Conservation (phyloP, 371 early-diverging fungal genomes). For the Amoeboaphelidium protococcarum region DNA sequence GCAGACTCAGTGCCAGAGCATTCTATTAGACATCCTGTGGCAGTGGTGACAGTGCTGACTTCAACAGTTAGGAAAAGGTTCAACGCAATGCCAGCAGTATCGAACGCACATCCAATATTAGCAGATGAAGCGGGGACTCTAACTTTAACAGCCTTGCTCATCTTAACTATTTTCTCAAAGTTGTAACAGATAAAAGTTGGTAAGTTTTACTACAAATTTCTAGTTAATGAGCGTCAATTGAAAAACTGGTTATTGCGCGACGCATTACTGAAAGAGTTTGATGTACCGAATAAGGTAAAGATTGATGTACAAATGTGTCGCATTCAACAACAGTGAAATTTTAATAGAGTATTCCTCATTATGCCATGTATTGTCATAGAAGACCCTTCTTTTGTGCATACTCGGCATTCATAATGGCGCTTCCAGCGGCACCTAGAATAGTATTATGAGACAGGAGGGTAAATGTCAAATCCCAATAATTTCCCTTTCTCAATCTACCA, state of each 20-base stretch:
- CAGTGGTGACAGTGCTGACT: constrained; percentile 13
- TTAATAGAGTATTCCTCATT: too few relatives aligned
- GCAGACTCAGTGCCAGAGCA: constrained; percentile 1
- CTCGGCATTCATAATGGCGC: constrained; percentile 85
- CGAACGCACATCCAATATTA: constrained; percentile 92
- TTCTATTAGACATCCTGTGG: not conserved
- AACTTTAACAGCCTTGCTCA: constrained; percentile 20
- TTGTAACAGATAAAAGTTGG: not conserved
- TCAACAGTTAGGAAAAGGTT: constrained; percentile 49
- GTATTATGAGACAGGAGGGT: constrained; percentile 79
- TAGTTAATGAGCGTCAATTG: too few relatives aligned
- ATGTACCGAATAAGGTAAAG: too few relatives aligned
- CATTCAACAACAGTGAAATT: too few relatives aligned
- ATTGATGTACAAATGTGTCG: too few relatives aligned
- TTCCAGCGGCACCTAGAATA: constrained; percentile 83
- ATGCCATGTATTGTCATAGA: too few relatives aligned
- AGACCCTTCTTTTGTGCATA: too few relatives aligned
- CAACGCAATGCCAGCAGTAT: constrained; percentile 69
- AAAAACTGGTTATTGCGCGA: too few relatives aligned
- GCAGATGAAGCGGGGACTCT: constrained; percentile 74
- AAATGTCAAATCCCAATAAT: constrained; percentile 65
- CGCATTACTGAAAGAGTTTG: too few relatives aligned
- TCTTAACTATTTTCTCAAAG: not conserved
- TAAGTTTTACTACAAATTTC: not conserved
- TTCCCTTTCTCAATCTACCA: constrained; percentile 55